Base-by-base conservation (phyloP, 257 asterid species). In the Lycium ferocissimum region DNA sequence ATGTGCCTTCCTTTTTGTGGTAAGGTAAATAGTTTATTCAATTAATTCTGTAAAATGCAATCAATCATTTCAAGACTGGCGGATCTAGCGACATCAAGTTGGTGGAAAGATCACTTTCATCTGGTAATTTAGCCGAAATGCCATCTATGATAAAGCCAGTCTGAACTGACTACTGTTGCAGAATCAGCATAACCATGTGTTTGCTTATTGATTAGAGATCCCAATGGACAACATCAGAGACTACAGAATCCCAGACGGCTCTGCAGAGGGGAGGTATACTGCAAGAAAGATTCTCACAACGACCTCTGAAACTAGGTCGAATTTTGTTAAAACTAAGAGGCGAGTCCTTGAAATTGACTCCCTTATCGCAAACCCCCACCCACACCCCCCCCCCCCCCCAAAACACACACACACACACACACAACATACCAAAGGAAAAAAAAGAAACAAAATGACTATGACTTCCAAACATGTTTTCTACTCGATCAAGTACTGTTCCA, bases 21-120 rank as follows among this genome's bases (percentile, higher is more conserved):
- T 20, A 0, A n/a, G 57, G 79, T 43, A 18, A 70, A 9, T 0
- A 4, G 1, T 4, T 43, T 2, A 45, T 45, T 11, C 17, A 72
- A 72, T n/a, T 43, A 71, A 18, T 69, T 45, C 38, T 45, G 58
- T 67, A 72, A 72, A 45, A 45, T 73, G 80, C 59, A 20, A 45
- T 73, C 59, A 73, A 73, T 73, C 38, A n/a, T 73, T 73, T 45
- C 80, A 47, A 73, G 15, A 73, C 59, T n/a, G n/a, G 80, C 80
- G 47, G 80, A 73, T 11, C 6, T 12, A 73, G 33, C n/a, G 0
- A 20, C 59, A 73, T 73, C 80, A 11, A 73, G 80, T 6, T 45
- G 58, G 11, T n/a, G 81, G 43, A 73, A 58, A 73, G 61, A 73
- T 47, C 81, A 73, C 40, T 47, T 73, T 6, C 81, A 47, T 45